phyloP scores from a whole-genome alignment of 441 rosid species.

The Brassica hybrid region DNA sequence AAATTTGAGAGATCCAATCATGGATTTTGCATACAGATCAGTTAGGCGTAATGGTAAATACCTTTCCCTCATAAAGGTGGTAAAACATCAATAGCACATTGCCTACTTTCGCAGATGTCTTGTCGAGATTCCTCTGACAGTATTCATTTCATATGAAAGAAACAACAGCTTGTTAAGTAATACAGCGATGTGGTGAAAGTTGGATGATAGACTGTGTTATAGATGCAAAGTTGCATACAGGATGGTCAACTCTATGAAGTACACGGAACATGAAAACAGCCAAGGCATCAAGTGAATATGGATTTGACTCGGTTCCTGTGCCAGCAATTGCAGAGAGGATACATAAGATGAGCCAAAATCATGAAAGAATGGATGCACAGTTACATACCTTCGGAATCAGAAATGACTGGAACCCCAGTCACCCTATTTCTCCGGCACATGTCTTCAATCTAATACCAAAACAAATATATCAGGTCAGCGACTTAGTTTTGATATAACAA shows the following conservation, averaged over 20 bases:
- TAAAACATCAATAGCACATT: slow-evolving; percentile 95
- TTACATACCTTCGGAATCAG: slow-evolving; percentile 88
- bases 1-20: slow-evolving; percentile 15
- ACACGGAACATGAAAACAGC: slow-evolving; percentile 92
- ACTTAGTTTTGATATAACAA: slow-evolving; percentile 1
- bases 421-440: slow-evolving; percentile 81
- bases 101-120: slow-evolving; percentile 84
- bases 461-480: slow-evolving; percentile 14
- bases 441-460: slow-evolving; percentile 67
- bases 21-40: neutral
- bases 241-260: slow-evolving; percentile 90
- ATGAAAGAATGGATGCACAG: slow-evolving; percentile 33
- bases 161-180: slow-evolving; percentile 24
- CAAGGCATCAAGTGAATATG: slow-evolving; percentile 91
- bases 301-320: slow-evolving; percentile 84
- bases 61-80: slow-evolving; percentile 98
- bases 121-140: slow-evolving; percentile 92
- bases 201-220: neutral
- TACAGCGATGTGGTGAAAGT: neutral
- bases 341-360: slow-evolving; percentile 25
- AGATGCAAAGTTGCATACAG: slow-evolving; percentile 49
- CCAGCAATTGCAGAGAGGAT: slow-evolving; percentile 1
- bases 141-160: slow-evolving; percentile 30
- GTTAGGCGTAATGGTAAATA: slow-evolving; percentile 14
- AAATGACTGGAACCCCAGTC: slow-evolving; percentile 85